phyloP scores from a whole-genome alignment of 805 yeast species.

The Sugiyamaella chiloensis region DNA sequence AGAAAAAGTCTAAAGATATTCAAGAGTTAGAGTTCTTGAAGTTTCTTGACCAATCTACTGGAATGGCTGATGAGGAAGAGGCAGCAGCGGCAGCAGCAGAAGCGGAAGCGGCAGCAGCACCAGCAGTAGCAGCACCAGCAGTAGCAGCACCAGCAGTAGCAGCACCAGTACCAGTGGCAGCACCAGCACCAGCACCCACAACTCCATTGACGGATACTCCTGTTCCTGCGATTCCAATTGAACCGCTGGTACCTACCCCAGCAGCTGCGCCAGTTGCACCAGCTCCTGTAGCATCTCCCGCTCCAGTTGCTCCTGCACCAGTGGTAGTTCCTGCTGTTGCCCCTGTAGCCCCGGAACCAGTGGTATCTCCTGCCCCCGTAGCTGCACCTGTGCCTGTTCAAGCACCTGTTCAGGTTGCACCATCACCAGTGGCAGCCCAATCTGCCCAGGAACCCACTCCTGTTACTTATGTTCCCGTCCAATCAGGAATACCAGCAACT shows the following conservation, averaged over 20 bases:
- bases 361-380: conserved; percentile 1
- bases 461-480: neutral
- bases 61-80: conserved; percentile 1
- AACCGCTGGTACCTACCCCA: neutral
- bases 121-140: neutral
- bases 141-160: neutral
- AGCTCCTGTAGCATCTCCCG: neutral
- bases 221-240: conserved; percentile 1
- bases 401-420: conserved; percentile 11
- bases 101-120: neutral
- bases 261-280: neutral
- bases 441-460: neutral
- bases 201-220: neutral
- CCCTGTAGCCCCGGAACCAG: neutral
- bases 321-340: neutral
- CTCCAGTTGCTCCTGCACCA: conserved; percentile 9
- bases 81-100: neutral
- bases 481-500: neutral
- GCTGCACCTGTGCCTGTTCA: conserved; percentile 8
- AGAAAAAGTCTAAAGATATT: conserved; percentile 3
- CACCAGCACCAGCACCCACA: conserved; percentile 1
- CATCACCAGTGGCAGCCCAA: neutral
- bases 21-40: conserved; percentile 11
- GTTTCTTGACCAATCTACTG: conserved; percentile 6
- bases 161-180: conserved; percentile 10